Conservation (phyloP, 805 yeast species). For the Metschnikowia baotianmanensis region DNA sequence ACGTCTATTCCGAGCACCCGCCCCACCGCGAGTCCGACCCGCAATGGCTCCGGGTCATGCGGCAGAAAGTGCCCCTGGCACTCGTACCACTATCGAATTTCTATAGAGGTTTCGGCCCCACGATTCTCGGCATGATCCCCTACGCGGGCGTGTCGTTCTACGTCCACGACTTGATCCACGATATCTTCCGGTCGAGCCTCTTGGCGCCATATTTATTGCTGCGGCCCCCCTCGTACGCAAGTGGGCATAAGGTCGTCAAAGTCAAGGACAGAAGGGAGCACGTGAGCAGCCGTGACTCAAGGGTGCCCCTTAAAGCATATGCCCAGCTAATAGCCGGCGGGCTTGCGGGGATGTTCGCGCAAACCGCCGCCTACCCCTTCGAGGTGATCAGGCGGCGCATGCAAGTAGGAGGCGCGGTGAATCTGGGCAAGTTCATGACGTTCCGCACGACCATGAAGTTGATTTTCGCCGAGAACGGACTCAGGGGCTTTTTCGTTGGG, state of each 20-base stretch:
- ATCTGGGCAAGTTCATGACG: constrained; percentile 55
- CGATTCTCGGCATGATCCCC: constrained; percentile 93
- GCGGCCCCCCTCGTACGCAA: constrained; percentile 11
- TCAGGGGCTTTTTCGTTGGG: constrained; percentile 90
- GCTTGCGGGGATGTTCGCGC: constrained; percentile 90
- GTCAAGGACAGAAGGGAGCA: constrained; percentile 17
- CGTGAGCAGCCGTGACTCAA: constrained; percentile 34
- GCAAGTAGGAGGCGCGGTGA: constrained; percentile 87
- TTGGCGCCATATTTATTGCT: constrained; percentile 54
- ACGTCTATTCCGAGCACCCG: constrained; percentile 37
- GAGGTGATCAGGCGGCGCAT: constrained; percentile 92
- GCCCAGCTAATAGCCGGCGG: constrained; percentile 96
- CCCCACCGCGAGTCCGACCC: constrained; percentile 35
- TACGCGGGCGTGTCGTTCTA: constrained; percentile 97
- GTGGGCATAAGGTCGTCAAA: constrained; percentile 19
- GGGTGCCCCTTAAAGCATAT: constrained; percentile 78
- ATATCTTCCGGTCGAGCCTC: constrained; percentile 63
- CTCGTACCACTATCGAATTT: constrained; percentile 57
- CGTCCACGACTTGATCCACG: constrained; percentile 90
- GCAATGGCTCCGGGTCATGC: constrained; percentile 33
- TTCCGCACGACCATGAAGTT: constrained; percentile 53
- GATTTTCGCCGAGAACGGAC: constrained; percentile 72
- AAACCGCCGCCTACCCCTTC: constrained; percentile 95
- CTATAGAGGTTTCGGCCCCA: constrained; percentile 92
- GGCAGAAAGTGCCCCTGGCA: constrained; percentile 31